These are phyloP conservation scores for Coleophoma crateriformis DNA, from an alignment of 2,329 filamentous ascomycete genomes.

Conservation along the genomic window DNA sequence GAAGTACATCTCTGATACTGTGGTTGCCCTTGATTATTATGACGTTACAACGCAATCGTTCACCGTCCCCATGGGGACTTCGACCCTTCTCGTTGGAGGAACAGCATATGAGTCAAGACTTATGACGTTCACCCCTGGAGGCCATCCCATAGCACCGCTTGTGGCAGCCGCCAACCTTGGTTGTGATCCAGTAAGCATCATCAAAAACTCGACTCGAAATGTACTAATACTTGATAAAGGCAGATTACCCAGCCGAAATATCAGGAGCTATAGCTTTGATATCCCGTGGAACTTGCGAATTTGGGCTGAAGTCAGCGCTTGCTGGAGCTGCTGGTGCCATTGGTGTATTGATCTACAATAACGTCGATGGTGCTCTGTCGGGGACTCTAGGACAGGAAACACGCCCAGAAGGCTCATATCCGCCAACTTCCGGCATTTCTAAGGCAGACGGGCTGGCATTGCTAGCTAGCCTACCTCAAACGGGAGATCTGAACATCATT, in stretches of 20 bases:
- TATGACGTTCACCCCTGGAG: conserved; percentile 6
- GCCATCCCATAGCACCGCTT: conserved; percentile 7
- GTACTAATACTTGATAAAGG: background rate
- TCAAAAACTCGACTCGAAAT: background rate
- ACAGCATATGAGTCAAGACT: conserved; percentile 4
- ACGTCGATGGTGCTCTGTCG: conserved; percentile 46
- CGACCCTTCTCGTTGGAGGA: conserved; percentile 4
- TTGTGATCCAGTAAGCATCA: conserved; percentile 8
- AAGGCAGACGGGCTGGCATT: conserved; percentile 27
- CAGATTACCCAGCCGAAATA: conserved; percentile 54
- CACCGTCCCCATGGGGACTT: conserved; percentile 12
- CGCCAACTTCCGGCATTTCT: conserved; percentile 41
- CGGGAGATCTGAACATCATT: conserved; percentile 5
- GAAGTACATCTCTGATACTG: conserved; percentile 36
- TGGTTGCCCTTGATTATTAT: conserved; percentile 34
- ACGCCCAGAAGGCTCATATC: conserved; percentile 29
- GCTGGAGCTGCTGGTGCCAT: conserved; percentile 64
- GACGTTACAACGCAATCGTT: conserved; percentile 39
- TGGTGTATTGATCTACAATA: conserved; percentile 70
- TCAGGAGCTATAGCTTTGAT: conserved; percentile 65
- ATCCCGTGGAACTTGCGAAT: conserved; percentile 62
- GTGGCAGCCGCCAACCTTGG: conserved; percentile 10
- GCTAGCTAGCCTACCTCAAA: conserved; percentile 5
- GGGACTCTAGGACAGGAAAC: conserved; percentile 55
- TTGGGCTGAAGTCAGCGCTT: conserved; percentile 61